These are phyloP conservation scores for Cicer yamashitae DNA, from an alignment of 306 rosid species.

Conservation along the genomic window DNA sequence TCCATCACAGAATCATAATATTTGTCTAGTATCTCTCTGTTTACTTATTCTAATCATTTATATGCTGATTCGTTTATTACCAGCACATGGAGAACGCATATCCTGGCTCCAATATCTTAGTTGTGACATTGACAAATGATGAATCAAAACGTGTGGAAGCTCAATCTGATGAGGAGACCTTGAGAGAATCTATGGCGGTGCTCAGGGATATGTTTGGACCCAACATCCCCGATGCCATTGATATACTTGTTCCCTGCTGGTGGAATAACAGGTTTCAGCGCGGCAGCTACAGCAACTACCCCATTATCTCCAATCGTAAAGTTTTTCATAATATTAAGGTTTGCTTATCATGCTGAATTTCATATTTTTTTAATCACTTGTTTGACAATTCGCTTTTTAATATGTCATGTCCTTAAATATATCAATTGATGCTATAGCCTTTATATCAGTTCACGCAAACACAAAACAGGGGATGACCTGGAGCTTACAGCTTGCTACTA, in stretches of 20 bases:
- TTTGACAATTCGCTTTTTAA: slow-evolving; percentile 17
- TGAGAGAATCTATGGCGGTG: slow-evolving; percentile 89
- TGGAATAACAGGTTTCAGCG: slow-evolving; percentile 91
- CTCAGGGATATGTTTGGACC: slow-evolving; percentile 89
- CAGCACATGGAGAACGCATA: slow-evolving; percentile 99
- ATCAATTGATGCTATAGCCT: slow-evolving; percentile 19
- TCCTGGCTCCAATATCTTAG: slow-evolving; percentile 93
- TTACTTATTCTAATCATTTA: slow-evolving; percentile 44
- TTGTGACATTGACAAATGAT: slow-evolving; percentile 91
- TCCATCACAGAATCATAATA: slow-evolving; percentile 24
- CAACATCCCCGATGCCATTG: slow-evolving; percentile 74
- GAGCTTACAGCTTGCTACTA: slow-evolving; percentile 35
- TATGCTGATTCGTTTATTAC: slow-evolving; percentile 54
- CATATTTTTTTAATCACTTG: slow-evolving; percentile 14
- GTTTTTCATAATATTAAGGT: slow-evolving; percentile 74
- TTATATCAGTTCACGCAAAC: slow-evolving; percentile 25
- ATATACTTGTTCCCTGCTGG: slow-evolving; percentile 92
- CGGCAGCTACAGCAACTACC: slow-evolving; percentile 96
- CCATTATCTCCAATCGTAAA: slow-evolving; percentile 65
- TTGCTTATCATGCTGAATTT: slow-evolving; percentile 27
- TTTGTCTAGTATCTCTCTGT: slow-evolving; percentile 31
- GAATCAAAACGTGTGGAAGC: slow-evolving; percentile 98
- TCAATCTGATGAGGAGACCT: slow-evolving; percentile 73
- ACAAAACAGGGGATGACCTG: slow-evolving; percentile 47
- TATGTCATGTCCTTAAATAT: slow-evolving; percentile 17